phyloP scores from a whole-genome alignment of 2,329 filamentous ascomycete species.

The Chaetomiaceae sp. region DNA sequence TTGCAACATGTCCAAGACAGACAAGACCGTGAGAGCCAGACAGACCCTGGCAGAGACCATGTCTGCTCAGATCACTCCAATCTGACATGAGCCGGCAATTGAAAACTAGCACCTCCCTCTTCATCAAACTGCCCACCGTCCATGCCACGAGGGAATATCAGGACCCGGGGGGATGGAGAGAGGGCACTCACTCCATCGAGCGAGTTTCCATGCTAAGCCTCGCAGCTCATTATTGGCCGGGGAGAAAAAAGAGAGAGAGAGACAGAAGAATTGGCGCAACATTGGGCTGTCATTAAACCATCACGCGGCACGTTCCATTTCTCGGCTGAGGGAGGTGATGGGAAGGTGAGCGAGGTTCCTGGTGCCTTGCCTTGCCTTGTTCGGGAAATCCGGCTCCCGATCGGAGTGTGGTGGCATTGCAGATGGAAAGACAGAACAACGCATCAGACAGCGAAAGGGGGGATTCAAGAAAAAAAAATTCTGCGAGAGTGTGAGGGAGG shows the following conservation, averaged over 20 bases:
- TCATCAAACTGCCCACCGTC: too few species aligned
- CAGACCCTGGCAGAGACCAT: too few species aligned
- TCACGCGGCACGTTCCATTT: constrained; percentile 5
- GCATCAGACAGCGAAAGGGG: constrained; percentile 1
- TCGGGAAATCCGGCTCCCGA: constrained; percentile 6
- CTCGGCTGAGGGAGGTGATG: not conserved
- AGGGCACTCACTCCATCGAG: too few species aligned
- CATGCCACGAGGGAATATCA: too few species aligned
- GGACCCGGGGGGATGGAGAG: too few species aligned
- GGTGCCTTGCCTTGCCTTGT: constrained; percentile 11
- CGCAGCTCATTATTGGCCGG: constrained; percentile 13
- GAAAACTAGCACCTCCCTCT: too few species aligned
- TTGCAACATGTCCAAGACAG: too few species aligned
- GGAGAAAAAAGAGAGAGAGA: constrained; percentile 3
- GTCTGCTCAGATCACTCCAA: too few species aligned
- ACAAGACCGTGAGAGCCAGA: too few species aligned
- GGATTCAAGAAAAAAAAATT: too few species aligned
- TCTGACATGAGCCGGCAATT: too few species aligned
- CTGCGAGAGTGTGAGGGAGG: not conserved
- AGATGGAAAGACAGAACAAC: not conserved
- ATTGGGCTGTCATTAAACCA: constrained; percentile 23
- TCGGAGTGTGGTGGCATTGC: constrained; percentile 3
- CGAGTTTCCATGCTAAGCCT: constrained; percentile 12
- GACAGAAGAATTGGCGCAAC: constrained; percentile 15
- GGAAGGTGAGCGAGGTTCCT: constrained; percentile 5